Conservation (phyloP, 1,139 yeast genomes). For the Torulaspora pretoriensis region DNA sequence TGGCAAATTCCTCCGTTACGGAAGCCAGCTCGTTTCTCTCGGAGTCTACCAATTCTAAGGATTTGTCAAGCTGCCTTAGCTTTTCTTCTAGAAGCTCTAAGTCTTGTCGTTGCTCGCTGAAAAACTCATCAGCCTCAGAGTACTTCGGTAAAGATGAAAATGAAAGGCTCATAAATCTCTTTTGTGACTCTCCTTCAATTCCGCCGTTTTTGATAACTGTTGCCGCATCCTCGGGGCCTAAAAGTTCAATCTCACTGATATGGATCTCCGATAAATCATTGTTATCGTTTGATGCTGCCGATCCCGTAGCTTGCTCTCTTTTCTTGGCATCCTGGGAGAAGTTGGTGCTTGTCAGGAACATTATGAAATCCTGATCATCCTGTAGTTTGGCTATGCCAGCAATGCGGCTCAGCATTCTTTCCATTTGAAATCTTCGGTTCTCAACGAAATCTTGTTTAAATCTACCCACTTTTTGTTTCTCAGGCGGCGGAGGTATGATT, state of each 20-base stretch:
- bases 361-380: conserved; percentile 67
- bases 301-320: conserved; percentile 54
- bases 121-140: conserved; percentile 76
- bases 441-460: conserved; percentile 87
- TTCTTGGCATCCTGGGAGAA: conserved; percentile 63
- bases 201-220: conserved; percentile 33
- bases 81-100: conserved; percentile 72
- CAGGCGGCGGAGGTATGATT: conserved; percentile 95
- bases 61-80: conserved; percentile 61
- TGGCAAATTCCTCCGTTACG: conserved; percentile 60
- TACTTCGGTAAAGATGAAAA: conserved; percentile 46
- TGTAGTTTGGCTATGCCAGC: conserved; percentile 53
- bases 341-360: conserved; percentile 73
- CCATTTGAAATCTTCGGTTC: conserved; percentile 78
- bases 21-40: conserved; percentile 74
- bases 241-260: conserved; percentile 32
- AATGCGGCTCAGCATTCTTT: conserved; percentile 75
- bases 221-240: conserved; percentile 36
- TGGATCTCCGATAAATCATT: conserved; percentile 43
- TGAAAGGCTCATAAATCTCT: conserved; percentile 33
- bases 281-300: conserved; percentile 47
- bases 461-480: conserved; percentile 87
- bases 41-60: conserved; percentile 67
- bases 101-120: conserved; percentile 62
- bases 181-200: conserved; percentile 29